These are phyloP conservation scores for Triticum monococcum DNA, from an alignment of 176 grass and related monocot genomes.

Conservation along the genomic window DNA sequence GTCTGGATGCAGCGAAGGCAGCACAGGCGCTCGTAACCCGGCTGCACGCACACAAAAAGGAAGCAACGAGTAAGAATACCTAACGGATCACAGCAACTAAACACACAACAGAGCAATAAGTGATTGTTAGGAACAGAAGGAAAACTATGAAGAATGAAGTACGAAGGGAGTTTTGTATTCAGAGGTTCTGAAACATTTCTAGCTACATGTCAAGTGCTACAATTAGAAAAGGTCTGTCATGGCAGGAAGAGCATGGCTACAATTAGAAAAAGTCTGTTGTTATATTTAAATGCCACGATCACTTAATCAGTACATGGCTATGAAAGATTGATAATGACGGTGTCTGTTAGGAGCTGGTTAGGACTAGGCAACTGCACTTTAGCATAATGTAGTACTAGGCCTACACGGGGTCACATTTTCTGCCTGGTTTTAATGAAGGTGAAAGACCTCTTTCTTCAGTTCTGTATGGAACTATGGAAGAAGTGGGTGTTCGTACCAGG, in stretches of 20 bases:
- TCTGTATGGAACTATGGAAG: neutral
- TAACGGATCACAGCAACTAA: neutral
- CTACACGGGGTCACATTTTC: neutral
- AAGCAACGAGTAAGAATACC: neutral
- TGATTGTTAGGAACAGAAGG: neutral
- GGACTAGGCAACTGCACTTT: neutral
- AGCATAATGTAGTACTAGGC: neutral
- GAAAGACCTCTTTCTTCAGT: neutral
- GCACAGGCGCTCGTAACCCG: slow-evolving; percentile 71
- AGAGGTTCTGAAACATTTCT: neutral
- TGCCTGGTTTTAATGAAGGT: neutral
- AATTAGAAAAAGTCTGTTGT: neutral
- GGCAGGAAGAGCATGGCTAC: neutral
- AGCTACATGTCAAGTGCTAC: neutral
- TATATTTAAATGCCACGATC: neutral
- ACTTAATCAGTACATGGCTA: no score
- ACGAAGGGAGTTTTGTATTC: neutral
- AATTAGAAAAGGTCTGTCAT: neutral
- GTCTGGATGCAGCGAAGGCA: slow-evolving; percentile 77
- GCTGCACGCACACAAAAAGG: slow-evolving; percentile 21
- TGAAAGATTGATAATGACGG: neutral
- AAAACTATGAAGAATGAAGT: neutral
- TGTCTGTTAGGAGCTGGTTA: neutral
- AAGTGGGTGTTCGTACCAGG: neutral
- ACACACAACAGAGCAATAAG: neutral